phyloP scores from a whole-genome alignment of 257 asterid genomes.

The Fraxinus cuspidata region DNA sequence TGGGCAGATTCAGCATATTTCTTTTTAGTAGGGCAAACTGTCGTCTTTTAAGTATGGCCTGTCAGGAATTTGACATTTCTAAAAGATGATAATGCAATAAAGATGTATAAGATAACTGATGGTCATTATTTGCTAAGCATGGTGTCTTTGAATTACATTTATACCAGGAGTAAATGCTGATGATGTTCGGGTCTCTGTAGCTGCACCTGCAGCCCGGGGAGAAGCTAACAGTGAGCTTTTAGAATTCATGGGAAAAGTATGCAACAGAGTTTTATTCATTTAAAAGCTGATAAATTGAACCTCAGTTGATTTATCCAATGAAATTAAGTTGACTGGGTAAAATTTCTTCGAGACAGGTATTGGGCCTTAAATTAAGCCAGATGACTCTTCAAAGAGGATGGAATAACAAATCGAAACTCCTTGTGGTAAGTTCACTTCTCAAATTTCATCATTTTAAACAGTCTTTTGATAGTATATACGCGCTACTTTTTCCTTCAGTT shows the following conservation, averaged over 20 bases:
- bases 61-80: not conserved
- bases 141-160: conserved; percentile 5
- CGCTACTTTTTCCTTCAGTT: not conserved
- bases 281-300: conserved; percentile 22
- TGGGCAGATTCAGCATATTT: not conserved
- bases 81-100: not conserved
- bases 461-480: not conserved
- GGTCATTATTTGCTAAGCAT: conserved; percentile 23
- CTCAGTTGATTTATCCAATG: conserved; percentile 10
- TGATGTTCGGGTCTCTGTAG: conserved; percentile 95
- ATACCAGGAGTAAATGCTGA: conserved; percentile 94
- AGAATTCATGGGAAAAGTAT: conserved; percentile 93
- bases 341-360: conserved; percentile 55
- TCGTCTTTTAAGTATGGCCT: conserved; percentile 15
- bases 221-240: conserved; percentile 98
- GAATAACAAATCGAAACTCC: conserved; percentile 99
- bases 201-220: conserved; percentile 96
- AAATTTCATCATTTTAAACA: not conserved
- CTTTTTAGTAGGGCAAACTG: not conserved
- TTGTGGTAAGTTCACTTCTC: conserved; percentile 62
- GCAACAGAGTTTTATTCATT: conserved; percentile 17
- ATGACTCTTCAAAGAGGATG: conserved; percentile 99
- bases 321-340: conserved; percentile 22
- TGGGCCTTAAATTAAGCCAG: conserved; percentile 93
- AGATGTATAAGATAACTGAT: not conserved